Conservation (phyloP, 2,329 filamentous ascomycete species). For the Venturia asperata region DNA sequence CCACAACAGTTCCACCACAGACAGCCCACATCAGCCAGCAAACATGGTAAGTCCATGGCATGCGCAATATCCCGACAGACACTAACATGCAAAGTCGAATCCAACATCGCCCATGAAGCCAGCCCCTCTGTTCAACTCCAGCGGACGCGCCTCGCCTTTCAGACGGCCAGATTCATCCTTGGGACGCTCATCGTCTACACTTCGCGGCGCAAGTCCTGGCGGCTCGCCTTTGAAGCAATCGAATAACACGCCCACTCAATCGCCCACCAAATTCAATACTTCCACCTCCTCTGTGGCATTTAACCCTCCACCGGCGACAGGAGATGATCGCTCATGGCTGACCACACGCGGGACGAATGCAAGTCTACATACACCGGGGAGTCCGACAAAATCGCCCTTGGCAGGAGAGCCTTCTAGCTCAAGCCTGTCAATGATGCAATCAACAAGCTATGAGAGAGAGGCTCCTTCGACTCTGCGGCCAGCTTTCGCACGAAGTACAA, state of each 20-base stretch:
- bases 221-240: constrained; percentile 21
- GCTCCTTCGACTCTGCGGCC: constrained; percentile 5
- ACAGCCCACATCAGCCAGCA: constrained; percentile 9
- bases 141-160: constrained; percentile 40
- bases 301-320: constrained; percentile 4
- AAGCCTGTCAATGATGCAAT: not conserved
- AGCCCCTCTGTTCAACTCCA: constrained; percentile 39
- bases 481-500: constrained; percentile 2
- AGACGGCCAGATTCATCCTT: constrained; percentile 37
- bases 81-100: constrained; percentile 17
- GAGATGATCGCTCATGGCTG: constrained; percentile 18
- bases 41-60: not conserved
- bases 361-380: not conserved
- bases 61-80: not conserved
- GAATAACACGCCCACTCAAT: constrained; percentile 21
- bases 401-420: not conserved
- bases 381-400: constrained; percentile 20
- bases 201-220: constrained; percentile 24
- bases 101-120: constrained; percentile 32
- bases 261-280: constrained; percentile 22
- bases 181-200: constrained; percentile 33
- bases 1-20: constrained; percentile 8
- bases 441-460: not conserved
- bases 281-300: constrained; percentile 7
- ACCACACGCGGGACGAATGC: constrained; percentile 6